phyloP scores from a whole-genome alignment of 768 basidiomycete species.

The Cystobasidium ongulense region DNA sequence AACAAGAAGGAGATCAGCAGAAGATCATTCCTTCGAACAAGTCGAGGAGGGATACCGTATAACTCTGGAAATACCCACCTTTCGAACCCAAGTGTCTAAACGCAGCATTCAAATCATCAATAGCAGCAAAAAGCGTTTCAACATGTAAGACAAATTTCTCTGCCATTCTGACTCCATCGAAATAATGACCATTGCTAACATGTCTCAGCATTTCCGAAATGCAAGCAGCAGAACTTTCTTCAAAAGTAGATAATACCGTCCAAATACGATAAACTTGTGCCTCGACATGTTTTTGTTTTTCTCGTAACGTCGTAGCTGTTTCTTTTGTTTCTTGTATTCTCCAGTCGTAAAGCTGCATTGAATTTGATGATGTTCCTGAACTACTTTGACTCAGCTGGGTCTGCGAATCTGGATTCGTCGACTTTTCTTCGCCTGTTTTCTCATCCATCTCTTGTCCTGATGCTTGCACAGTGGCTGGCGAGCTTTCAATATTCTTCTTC shows the following conservation, averaged over 20 bases:
- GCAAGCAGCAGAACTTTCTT: constrained; percentile 97
- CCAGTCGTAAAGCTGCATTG: constrained; percentile 52
- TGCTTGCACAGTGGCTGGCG: background rate
- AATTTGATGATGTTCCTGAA: constrained; percentile 31
- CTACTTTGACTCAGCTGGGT: constrained; percentile 1
- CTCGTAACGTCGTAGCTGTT: constrained; percentile 67
- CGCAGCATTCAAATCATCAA: constrained; percentile 88
- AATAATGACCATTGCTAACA: constrained; percentile 91
- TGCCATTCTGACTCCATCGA: constrained; percentile 95
- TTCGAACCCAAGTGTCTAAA: constrained; percentile 71
- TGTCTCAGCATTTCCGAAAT: constrained; percentile 98
- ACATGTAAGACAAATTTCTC: constrained; percentile 98
- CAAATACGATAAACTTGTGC: constrained; percentile 96
- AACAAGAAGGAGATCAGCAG: background rate
- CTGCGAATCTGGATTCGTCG: background rate
- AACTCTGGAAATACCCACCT: too few species aligned
- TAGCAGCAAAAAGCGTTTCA: constrained; percentile 90
- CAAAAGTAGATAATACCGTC: constrained; percentile 96
- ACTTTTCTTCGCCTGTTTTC: background rate
- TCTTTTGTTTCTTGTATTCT: constrained; percentile 72
- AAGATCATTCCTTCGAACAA: too few species aligned
- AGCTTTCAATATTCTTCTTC: background rate
- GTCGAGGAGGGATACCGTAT: too few species aligned
- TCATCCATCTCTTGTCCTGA: background rate
- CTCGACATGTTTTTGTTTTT: constrained; percentile 89